Percentiles rank a stretch among this genome's conserved stretches.
These are phyloP conservation scores for Akanthomyces lecanii DNA, from an alignment of 2,329 filamentous ascomycete genomes.

Conservation along the genomic window DNA sequence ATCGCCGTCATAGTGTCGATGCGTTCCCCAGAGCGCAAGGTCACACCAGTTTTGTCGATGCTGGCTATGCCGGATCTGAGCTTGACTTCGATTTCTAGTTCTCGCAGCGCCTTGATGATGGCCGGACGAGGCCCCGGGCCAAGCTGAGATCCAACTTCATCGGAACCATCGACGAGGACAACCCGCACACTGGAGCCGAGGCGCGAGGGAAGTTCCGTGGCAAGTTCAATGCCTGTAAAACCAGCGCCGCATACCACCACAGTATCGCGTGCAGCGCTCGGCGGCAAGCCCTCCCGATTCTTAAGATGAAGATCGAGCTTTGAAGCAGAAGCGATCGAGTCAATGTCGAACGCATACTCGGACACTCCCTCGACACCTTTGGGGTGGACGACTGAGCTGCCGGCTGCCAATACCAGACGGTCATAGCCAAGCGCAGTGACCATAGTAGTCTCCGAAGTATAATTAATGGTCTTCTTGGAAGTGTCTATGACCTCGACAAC, in stretches of 20 bases:
- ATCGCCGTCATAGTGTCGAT: conserved; percentile 32
- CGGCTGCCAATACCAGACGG: conserved; percentile 34
- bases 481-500: conserved; percentile 23
- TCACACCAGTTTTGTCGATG: conserved; percentile 26
- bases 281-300: conserved; percentile 22
- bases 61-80: conserved; percentile 26
- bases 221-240: conserved; percentile 34
- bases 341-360: conserved; percentile 33
- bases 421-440: conserved; percentile 25
- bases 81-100: conserved; percentile 28
- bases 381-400: conserved; percentile 31
- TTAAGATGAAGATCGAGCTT: conserved; percentile 30
- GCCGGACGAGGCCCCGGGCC: conserved; percentile 30
- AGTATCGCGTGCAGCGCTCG: conserved; percentile 28
- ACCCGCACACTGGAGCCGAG: conserved; percentile 21
- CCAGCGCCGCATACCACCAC: conserved; percentile 32
- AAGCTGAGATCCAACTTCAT: conserved; percentile 30
- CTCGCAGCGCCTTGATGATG: conserved; percentile 28
- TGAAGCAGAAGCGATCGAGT: conserved; percentile 26
- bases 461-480: conserved; percentile 18
- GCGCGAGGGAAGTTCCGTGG: conserved; percentile 28
- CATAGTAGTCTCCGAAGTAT: conserved; percentile 14
- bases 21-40: conserved; percentile 27
- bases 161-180: conserved; percentile 28
- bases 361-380: conserved; percentile 27